Conservation (phyloP, 192 early-diverging fungal genomes). For the Backusella liffmaniae region DNA sequence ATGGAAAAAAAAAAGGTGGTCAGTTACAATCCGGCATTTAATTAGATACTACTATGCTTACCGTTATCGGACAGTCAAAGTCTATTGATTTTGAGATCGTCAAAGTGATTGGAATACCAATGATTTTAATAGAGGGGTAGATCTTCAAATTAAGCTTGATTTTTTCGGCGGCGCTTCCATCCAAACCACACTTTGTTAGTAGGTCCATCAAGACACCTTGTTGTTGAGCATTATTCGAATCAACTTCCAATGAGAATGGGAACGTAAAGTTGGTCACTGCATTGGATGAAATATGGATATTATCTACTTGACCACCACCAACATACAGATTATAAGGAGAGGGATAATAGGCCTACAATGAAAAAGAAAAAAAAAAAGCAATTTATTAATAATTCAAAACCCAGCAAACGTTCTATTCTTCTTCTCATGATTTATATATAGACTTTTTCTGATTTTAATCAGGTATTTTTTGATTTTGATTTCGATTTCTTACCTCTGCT, state of each 20-base stretch:
- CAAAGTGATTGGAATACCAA: constrained; percentile 43
- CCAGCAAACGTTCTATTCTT: background rate
- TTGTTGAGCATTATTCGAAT: constrained; percentile 25
- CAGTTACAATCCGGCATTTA: background rate
- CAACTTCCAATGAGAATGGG: constrained; percentile 40
- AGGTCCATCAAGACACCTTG: constrained; percentile 44
- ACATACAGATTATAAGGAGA: constrained; percentile 33
- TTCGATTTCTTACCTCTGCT: constrained; percentile 40
- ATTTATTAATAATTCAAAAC: constrained; percentile 8
- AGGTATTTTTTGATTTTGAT: background rate
- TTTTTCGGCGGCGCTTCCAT: constrained; percentile 16
- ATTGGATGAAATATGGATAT: constrained; percentile 43
- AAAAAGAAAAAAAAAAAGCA: background rate
- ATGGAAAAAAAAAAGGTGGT: background rate
- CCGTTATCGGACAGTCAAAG: constrained; percentile 41
- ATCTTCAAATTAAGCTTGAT: constrained; percentile 49
- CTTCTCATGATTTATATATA: background rate
- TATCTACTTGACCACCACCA: constrained; percentile 44
- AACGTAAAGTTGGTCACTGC: constrained; percentile 41
- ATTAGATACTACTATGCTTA: constrained; percentile 3
- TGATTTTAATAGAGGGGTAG: constrained; percentile 43
- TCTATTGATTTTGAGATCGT: constrained; percentile 37
- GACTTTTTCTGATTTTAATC: background rate
- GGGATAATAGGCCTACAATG: constrained; percentile 53
- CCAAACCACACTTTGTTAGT: constrained; percentile 39